These are phyloP conservation scores for Gentiana macrophylla DNA, from an alignment of 257 asterid species.

Conservation along the genomic window DNA sequence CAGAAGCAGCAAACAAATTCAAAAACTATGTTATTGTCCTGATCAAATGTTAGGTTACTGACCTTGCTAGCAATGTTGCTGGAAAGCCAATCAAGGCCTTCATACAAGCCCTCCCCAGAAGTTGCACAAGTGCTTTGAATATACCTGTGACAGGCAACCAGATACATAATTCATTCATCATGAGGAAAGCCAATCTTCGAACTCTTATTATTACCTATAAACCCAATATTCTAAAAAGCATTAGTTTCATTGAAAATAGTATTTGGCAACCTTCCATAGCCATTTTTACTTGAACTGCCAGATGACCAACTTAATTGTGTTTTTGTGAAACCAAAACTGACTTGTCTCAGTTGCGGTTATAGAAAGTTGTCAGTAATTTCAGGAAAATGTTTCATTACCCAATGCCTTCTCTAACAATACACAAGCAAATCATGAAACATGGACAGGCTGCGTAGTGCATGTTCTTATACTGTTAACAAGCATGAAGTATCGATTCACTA, in stretches of 20 bases:
- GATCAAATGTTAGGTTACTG: background rate
- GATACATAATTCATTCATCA: background rate
- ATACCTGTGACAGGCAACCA: slow-evolving; percentile 11
- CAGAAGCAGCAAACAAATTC: background rate
- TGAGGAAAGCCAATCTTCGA: too few relatives aligned
- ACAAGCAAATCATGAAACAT: background rate
- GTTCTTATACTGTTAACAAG: background rate
- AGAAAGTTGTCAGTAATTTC: too few relatives aligned
- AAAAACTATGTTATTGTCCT: background rate
- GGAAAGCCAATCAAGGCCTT: slow-evolving; percentile 14
- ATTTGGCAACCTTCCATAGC: too few relatives aligned
- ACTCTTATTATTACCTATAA: too few relatives aligned
- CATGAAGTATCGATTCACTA: background rate
- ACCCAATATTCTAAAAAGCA: too few relatives aligned
- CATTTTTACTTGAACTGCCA: too few relatives aligned
- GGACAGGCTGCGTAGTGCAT: background rate
- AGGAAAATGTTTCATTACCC: too few relatives aligned
- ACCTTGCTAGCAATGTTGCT: slow-evolving; percentile 11
- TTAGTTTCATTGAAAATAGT: too few relatives aligned
- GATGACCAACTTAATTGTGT: too few relatives aligned
- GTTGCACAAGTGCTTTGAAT: slow-evolving; percentile 5
- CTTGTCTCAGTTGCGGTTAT: too few relatives aligned
- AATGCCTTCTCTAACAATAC: background rate
- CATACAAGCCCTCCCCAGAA: slow-evolving; percentile 6
- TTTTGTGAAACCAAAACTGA: too few relatives aligned